Evolutionary conservation across 2,329 filamentous ascomycete genomes (phyloP).

Genomic region (Pseudocercospora musae): DNA sequence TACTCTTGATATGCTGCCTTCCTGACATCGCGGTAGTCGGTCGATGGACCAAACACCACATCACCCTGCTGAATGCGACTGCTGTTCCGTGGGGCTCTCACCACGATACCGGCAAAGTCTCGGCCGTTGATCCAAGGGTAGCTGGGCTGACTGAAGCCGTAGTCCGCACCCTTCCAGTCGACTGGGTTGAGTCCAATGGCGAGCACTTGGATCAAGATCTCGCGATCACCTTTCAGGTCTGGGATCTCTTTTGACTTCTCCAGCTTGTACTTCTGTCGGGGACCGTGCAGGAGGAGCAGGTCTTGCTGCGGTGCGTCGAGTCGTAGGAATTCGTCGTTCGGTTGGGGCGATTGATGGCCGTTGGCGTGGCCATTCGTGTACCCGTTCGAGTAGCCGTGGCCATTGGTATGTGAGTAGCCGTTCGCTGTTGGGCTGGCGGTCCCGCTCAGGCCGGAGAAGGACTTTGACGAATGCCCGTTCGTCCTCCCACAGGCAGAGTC

Average conservation of each 20-base stretch:
- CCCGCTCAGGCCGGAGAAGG: conserved; percentile 22
- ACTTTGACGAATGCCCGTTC: conserved; percentile 16
- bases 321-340: conserved; percentile 32
- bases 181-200: conserved; percentile 73
- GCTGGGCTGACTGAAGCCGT: conserved; percentile 65
- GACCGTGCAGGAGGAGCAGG: conserved; percentile 35
- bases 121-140: conserved; percentile 68
- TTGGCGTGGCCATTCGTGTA: conserved; percentile 20
- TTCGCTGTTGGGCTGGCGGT: conserved; percentile 16
- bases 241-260: conserved; percentile 32
- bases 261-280: conserved; percentile 36
- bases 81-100: conserved; percentile 43
- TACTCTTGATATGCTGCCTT: conserved; percentile 73
- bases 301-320: conserved; percentile 34
- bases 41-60: conserved; percentile 62
- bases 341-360: conserved; percentile 7
- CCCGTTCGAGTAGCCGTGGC: conserved; percentile 22
- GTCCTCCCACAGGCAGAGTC: conserved; percentile 28
- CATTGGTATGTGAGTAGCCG: conserved; percentile 12
- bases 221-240: conserved; percentile 40
- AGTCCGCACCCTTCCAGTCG: conserved; percentile 69
- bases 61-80: conserved; percentile 58
- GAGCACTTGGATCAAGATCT: conserved; percentile 61
- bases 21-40: conserved; percentile 68
- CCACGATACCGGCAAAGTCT: conserved; percentile 65